Evolutionary conservation across 1,284 basidiomycete genomes (phyloP).

Genomic region (Melampsora americana): DNA sequence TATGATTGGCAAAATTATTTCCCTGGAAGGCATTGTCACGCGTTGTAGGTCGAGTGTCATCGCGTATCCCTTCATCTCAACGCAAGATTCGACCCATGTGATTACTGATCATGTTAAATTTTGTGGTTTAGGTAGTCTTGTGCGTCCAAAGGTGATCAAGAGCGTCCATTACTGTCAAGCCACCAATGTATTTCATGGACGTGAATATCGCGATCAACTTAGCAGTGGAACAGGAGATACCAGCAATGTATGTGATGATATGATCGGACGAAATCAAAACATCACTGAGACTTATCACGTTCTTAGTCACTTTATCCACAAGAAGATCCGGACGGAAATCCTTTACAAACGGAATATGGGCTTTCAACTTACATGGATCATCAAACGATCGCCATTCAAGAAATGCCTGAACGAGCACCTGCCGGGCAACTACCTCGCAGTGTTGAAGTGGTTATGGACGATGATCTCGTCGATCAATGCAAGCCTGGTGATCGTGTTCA

Average conservation of each 20-base stretch:
- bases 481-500: slow-evolving; percentile 98
- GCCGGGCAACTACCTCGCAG: slow-evolving; percentile 93
- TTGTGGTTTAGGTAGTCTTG: slow-evolving; percentile 66
- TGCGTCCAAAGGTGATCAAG: slow-evolving; percentile 95
- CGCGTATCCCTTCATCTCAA: background rate
- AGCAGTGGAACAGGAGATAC: slow-evolving; percentile 64
- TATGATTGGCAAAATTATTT: slow-evolving; percentile 93
- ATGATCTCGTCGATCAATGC: slow-evolving; percentile 93
- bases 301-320: slow-evolving; percentile 68
- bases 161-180: slow-evolving; percentile 92
- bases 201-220: slow-evolving; percentile 89
- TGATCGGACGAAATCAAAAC: slow-evolving; percentile 64
- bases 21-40: slow-evolving; percentile 95
- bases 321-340: slow-evolving; percentile 81
- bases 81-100: background rate
- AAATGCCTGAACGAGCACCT: slow-evolving; percentile 98
- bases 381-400: slow-evolving; percentile 95
- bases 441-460: slow-evolving; percentile 91
- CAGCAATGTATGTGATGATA: slow-evolving; percentile 57
- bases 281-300: slow-evolving; percentile 57
- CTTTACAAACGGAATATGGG: slow-evolving; percentile 88
- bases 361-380: slow-evolving; percentile 90
- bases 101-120: slow-evolving; percentile 2
- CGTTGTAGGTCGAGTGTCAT: slow-evolving; percentile 61
- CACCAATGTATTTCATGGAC: slow-evolving; percentile 77